A percentile compares a stretch with the other conserved stretches of the same genome.
phyloP scores from a whole-genome alignment of 768 basidiomycete genomes.

The Boletus sensibilis region DNA sequence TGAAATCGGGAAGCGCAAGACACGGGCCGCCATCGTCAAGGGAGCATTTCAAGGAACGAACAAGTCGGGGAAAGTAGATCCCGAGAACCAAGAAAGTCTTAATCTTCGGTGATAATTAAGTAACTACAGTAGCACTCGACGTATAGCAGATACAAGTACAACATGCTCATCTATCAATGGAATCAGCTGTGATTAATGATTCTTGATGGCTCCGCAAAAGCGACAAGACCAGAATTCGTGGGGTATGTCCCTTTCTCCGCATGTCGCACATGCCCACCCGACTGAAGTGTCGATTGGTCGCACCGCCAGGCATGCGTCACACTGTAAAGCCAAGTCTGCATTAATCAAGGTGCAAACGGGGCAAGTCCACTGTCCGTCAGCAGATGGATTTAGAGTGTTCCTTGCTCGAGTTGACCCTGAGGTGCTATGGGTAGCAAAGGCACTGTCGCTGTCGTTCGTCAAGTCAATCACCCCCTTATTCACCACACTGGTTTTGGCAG shows the following conservation, averaged over 20 bases:
- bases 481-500: conserved; percentile 62
- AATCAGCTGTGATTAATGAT: conserved; percentile 27
- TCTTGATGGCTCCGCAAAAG: conserved; percentile 69
- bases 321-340: conserved; percentile 44
- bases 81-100: conserved; percentile 73
- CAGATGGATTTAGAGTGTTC: not conserved
- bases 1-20: conserved; percentile 82
- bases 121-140: not conserved
- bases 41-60: conserved; percentile 66
- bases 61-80: conserved; percentile 45
- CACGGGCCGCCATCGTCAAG: conserved; percentile 80
- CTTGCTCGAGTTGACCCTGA: not conserved
- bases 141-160: not conserved
- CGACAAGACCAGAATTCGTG: conserved; percentile 74
- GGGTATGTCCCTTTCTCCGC: conserved; percentile 60
- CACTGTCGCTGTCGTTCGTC: conserved; percentile 37
- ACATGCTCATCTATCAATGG: not conserved
- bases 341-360: conserved; percentile 69
- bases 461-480: conserved; percentile 57
- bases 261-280: conserved; percentile 67
- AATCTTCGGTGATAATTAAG: conserved; percentile 24
- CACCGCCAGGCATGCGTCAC: conserved; percentile 55
- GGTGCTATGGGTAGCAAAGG: not conserved
- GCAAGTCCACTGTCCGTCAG: conserved; percentile 48
- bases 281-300: conserved; percentile 36